phyloP scores from a whole-genome alignment of 2,329 filamentous ascomycete species.

The Phyllosticta citriasiana region DNA sequence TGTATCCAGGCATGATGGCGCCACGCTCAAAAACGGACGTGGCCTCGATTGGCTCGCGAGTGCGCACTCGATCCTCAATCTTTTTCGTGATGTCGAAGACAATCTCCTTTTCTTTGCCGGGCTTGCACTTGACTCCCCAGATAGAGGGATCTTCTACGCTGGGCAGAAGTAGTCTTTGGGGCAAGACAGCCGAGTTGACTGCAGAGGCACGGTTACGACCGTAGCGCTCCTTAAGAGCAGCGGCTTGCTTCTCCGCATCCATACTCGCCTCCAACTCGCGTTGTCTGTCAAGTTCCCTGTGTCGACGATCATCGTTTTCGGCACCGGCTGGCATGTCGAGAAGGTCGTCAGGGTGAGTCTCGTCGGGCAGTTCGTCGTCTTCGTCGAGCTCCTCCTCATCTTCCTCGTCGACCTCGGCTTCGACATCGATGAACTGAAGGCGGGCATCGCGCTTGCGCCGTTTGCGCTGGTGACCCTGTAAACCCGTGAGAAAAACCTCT shows the following conservation, averaged over 20 bases:
- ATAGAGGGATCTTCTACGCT: slow-evolving; percentile 94
- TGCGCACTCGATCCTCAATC: slow-evolving; percentile 67
- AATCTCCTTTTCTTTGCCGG: slow-evolving; percentile 90
- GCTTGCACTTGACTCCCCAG: slow-evolving; percentile 86
- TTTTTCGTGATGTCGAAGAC: slow-evolving; percentile 82
- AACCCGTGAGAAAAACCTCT: background rate
- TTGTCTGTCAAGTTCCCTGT: slow-evolving; percentile 86
- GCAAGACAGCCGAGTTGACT: slow-evolving; percentile 65
- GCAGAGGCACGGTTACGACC: slow-evolving; percentile 62
- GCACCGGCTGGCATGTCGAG: slow-evolving; percentile 63
- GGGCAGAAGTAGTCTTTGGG: slow-evolving; percentile 77
- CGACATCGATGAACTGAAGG: slow-evolving; percentile 90
- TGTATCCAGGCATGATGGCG: slow-evolving; percentile 75
- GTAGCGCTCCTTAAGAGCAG: slow-evolving; percentile 78
- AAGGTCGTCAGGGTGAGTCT: slow-evolving; percentile 83
- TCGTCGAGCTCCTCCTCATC: slow-evolving; percentile 81
- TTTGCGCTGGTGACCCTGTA: slow-evolving; percentile 64
- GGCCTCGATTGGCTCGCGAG: slow-evolving; percentile 72
- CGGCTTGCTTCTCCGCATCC: slow-evolving; percentile 89
- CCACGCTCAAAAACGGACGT: slow-evolving; percentile 88
- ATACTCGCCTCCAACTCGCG: slow-evolving; percentile 79
- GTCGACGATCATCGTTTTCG: slow-evolving; percentile 80
- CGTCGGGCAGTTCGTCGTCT: slow-evolving; percentile 74
- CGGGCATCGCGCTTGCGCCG: slow-evolving; percentile 62
- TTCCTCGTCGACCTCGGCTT: slow-evolving; percentile 93